phyloP scores from a whole-genome alignment of 345 rosid genomes.

The Lepidium aucheri region DNA sequence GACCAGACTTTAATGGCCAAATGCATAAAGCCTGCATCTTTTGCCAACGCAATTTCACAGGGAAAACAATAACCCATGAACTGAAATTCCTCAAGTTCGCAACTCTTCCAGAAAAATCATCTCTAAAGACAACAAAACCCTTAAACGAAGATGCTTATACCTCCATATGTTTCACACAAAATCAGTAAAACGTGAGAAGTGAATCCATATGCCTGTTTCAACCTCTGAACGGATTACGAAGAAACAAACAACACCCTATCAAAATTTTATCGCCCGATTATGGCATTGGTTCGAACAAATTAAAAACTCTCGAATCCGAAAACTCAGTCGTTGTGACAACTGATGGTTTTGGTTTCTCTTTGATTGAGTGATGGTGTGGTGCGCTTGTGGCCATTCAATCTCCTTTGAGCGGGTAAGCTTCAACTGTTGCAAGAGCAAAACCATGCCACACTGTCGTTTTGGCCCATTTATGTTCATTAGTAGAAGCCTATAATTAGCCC shows the following conservation, averaged over 20 bases:
- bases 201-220: neutral
- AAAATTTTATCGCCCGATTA: neutral
- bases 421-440: neutral
- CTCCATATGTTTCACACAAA: neutral
- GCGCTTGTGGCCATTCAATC: conserved; percentile 30
- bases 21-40: conserved; percentile 66
- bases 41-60: conserved; percentile 5
- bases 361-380: conserved; percentile 17
- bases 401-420: conserved; percentile 25
- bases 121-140: neutral
- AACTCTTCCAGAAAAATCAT: neutral
- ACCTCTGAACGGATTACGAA: neutral
- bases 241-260: neutral
- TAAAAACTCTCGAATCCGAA: neutral
- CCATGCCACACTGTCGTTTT: neutral
- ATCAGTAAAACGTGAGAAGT: neutral
- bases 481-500: neutral
- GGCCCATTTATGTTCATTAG: neutral
- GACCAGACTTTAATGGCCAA: conserved; percentile 31
- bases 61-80: neutral
- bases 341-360: neutral
- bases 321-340: neutral
- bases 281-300: neutral
- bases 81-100: conserved; percentile 2
- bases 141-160: neutral